Evolutionary conservation across 106 monocot genomes (phyloP).

Genomic region (Apostasia shenzhenica): DNA sequence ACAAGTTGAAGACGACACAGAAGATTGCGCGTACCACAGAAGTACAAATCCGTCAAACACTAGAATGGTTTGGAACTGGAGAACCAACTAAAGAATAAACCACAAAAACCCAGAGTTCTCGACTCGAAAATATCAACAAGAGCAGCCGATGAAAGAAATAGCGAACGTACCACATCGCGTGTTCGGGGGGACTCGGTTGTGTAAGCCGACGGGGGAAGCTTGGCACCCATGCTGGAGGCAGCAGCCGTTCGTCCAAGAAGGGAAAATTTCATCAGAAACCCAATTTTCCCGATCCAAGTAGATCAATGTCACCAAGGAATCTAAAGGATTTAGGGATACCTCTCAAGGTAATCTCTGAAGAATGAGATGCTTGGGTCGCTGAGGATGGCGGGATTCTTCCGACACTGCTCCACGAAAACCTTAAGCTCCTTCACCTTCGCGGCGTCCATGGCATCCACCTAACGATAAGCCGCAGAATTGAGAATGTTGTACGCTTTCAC

Average conservation of each 20-base stretch:
- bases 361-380: conserved; percentile 73
- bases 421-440: conserved; percentile 61
- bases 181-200: conserved; percentile 18
- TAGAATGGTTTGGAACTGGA: neutral
- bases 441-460: conserved; percentile 45
- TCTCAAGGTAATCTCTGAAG: conserved; percentile 83
- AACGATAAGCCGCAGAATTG: neutral
- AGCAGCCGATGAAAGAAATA: neutral
- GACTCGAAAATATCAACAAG: too few species aligned
- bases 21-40: too few species aligned
- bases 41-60: neutral
- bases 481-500: too few species aligned
- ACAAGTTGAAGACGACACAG: too few species aligned
- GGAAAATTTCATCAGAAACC: neutral
- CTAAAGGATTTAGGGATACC: conserved; percentile 22
- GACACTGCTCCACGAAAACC: conserved; percentile 74
- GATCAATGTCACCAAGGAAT: neutral
- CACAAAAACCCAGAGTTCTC: too few species aligned
- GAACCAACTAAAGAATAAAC: too few species aligned
- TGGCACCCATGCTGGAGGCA: conserved; percentile 64
- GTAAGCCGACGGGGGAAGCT: conserved; percentile 62
- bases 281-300: neutral
- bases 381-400: conserved; percentile 61
- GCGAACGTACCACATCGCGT: conserved; percentile 19
- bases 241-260: neutral